Percentiles rank a stretch among this genome's conserved stretches.
phyloP scores from a whole-genome alignment of 176 grass and related monocot species.

The Leersia perrieri region DNA sequence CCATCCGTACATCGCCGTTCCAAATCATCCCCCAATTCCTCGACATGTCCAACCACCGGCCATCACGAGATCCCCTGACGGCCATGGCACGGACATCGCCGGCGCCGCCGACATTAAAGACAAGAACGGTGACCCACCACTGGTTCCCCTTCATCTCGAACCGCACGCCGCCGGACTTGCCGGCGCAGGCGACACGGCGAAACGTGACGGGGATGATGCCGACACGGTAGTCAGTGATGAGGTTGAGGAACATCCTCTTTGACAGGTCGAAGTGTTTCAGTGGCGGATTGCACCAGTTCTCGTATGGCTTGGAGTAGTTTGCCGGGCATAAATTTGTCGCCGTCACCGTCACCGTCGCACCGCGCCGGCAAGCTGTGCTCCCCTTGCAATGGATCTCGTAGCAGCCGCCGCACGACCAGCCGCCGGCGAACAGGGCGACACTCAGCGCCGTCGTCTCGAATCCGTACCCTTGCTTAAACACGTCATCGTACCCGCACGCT shows the following conservation, averaged over 20 bases:
- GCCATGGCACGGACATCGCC: conserved; percentile 38
- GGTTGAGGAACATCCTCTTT: conserved; percentile 39
- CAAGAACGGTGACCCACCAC: background rate
- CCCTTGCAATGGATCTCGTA: conserved; percentile 43
- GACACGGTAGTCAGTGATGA: background rate
- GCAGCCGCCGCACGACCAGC: conserved; percentile 45
- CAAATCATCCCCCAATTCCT: background rate
- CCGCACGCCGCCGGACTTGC: background rate
- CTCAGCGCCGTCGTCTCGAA: conserved; percentile 38
- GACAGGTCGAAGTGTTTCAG: conserved; percentile 58
- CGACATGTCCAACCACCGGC: background rate
- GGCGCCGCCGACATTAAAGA: conserved; percentile 22
- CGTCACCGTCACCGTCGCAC: conserved; percentile 28
- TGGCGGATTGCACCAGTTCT: conserved; percentile 61
- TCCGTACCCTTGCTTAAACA: background rate
- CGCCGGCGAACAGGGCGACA: conserved; percentile 34
- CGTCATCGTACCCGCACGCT: background rate
- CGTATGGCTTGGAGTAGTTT: conserved; percentile 34
- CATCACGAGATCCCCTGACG: background rate
- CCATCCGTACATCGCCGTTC: background rate
- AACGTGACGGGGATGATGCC: background rate
- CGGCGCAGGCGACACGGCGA: background rate
- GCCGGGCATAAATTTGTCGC: conserved; percentile 60
- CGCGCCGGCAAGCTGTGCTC: conserved; percentile 19
- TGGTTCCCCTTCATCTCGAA: background rate